A percentile compares a stretch with the other conserved stretches of the same genome.
These are phyloP conservation scores for Saxispiralis lemnorum DNA, from an alignment of 495 filamentous ascomycete genomes.

Conservation along the genomic window DNA sequence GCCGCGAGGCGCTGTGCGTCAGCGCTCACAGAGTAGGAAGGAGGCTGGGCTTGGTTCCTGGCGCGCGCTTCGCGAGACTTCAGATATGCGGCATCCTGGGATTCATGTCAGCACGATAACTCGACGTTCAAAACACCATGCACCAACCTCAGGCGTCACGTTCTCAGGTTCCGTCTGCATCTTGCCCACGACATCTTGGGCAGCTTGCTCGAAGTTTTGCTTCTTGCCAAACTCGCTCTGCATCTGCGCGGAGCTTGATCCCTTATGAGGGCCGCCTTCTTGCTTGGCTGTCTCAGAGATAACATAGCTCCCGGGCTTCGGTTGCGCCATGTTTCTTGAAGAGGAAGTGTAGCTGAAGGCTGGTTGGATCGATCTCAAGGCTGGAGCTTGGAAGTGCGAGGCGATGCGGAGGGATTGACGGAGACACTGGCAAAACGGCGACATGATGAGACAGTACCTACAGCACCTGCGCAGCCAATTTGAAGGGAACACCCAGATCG, in stretches of 20 bases:
- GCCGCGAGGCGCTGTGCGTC: slow-evolving; percentile 9
- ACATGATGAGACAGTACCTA: too few species aligned
- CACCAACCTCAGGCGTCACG: slow-evolving; percentile 5
- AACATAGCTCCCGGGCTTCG: slow-evolving; percentile 7
- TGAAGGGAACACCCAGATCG: too few species aligned
- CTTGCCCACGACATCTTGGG: slow-evolving; percentile 10
- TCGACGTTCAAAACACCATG: background rate
- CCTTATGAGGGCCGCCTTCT: slow-evolving; percentile 21
- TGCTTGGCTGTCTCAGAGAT: slow-evolving; percentile 22
- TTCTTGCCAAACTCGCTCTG: slow-evolving; percentile 18
- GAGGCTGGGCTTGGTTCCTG: slow-evolving; percentile 3
- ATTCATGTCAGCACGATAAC: background rate
- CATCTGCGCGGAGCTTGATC: slow-evolving; percentile 23
- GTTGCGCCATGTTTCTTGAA: slow-evolving; percentile 3
- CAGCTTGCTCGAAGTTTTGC: slow-evolving; percentile 16
- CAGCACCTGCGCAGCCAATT: too few species aligned
- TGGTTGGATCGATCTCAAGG: background rate
- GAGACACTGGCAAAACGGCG: too few species aligned
- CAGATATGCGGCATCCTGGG: slow-evolving; percentile 11
- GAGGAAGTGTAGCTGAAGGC: background rate
- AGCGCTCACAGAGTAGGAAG: slow-evolving; percentile 5
- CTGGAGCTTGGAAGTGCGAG: too few species aligned
- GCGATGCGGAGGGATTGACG: too few species aligned
- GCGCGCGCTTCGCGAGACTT: slow-evolving; percentile 12
- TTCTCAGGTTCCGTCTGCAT: slow-evolving; percentile 9